Evolutionary conservation across 2,329 filamentous ascomycete genomes (phyloP).

Genomic region (Zalaria obscura): DNA sequence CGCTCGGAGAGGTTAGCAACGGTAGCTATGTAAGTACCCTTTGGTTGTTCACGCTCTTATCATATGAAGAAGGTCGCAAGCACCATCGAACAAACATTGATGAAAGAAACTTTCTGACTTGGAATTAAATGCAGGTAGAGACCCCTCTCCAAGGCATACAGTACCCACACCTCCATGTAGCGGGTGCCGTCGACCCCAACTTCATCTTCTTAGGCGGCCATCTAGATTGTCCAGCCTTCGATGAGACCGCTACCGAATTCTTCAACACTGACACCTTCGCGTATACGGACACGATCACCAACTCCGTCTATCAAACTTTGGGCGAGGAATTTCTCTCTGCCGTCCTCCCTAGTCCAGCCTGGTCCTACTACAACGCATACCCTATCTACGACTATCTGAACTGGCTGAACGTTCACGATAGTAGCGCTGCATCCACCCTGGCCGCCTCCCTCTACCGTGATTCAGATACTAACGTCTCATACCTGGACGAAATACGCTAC

Average conservation of each 20-base stretch:
- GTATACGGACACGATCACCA: constrained; percentile 25
- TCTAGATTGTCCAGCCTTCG: constrained; percentile 14
- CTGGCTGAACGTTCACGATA: constrained; percentile 40
- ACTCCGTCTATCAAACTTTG: constrained; percentile 32
- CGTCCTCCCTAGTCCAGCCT: constrained; percentile 22
- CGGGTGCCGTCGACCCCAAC: constrained; percentile 31
- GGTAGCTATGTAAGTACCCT: constrained; percentile 15
- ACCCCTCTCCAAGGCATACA: constrained; percentile 43
- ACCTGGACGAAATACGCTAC: constrained; percentile 19
- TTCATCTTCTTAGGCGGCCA: constrained; percentile 36
- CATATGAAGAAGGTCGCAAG: too few relatives aligned
- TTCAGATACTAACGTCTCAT: constrained; percentile 8
- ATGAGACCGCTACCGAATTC: constrained; percentile 26
- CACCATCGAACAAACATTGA: too few relatives aligned
- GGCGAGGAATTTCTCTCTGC: constrained; percentile 28
- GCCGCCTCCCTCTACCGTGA: constrained; percentile 14
- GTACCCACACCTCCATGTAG: constrained; percentile 36
- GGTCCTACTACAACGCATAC: constrained; percentile 38
- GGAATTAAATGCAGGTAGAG: constrained; percentile 14
- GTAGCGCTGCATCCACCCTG: constrained; percentile 21
- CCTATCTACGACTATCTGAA: constrained; percentile 42
- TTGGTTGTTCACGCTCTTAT: too few relatives aligned
- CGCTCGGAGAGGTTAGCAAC: constrained; percentile 33
- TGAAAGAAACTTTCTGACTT: too few relatives aligned
- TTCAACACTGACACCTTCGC: constrained; percentile 21